phyloP scores from a whole-genome alignment of 441 rosid genomes.

The Aquilaria agallochum region DNA sequence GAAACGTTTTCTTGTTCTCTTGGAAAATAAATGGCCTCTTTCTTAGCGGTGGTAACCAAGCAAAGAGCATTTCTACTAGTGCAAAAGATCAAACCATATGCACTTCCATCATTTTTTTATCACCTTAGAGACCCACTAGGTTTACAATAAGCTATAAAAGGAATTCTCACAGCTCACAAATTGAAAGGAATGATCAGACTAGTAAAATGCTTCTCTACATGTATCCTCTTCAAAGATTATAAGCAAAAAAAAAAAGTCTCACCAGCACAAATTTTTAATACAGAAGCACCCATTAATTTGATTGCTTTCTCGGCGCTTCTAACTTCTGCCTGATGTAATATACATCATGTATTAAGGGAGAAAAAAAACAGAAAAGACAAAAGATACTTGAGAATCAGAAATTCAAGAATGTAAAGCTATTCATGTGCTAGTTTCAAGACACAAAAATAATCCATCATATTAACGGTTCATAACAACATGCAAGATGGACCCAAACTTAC shows the following conservation, averaged over 20 bases:
- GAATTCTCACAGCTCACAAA: not conserved
- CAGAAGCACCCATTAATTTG: slow-evolving; percentile 78
- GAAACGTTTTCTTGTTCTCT: too few species aligned
- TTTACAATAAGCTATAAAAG: not conserved
- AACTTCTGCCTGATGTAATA: slow-evolving; percentile 63
- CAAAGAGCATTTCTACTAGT: not conserved
- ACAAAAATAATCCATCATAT: not conserved
- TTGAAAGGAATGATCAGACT: not conserved
- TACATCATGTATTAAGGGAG: not conserved
- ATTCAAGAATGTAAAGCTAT: too few species aligned
- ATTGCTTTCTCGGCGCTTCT: slow-evolving; percentile 74
- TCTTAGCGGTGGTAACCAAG: too few species aligned
- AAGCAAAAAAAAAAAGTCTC: slow-evolving; percentile 1
- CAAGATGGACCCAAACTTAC: too few species aligned
- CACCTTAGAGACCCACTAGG: slow-evolving; percentile 3
- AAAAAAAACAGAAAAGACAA: not conserved
- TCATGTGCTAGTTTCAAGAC: not conserved
- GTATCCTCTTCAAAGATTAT: not conserved
- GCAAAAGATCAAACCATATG: not conserved
- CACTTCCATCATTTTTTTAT: not conserved
- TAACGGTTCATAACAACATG: not conserved
- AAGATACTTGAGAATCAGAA: not conserved
- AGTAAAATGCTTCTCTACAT: too few species aligned
- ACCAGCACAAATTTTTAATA: slow-evolving; percentile 63
- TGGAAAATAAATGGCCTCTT: too few species aligned